A percentile compares a stretch with the other conserved stretches of the same genome.
Conservation (phyloP, 2,329 filamentous ascomycete genomes). For the Aspergillus jensenii region DNA sequence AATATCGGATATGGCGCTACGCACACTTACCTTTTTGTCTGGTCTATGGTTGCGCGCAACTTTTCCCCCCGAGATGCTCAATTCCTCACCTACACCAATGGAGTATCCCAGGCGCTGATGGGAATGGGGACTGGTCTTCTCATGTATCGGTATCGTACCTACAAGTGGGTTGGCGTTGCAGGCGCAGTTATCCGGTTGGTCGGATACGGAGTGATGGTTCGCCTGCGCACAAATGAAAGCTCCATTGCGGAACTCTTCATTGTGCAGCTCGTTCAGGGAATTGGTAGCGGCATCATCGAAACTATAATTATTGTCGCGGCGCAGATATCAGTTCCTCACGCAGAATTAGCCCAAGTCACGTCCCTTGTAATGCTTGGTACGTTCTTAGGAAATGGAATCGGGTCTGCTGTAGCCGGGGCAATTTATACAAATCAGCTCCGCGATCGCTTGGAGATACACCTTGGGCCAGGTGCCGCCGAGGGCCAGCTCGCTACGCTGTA, state of each 20-base stretch:
- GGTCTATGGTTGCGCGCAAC: slow-evolving; percentile 46
- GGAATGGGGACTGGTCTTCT: slow-evolving; percentile 43
- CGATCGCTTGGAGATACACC: slow-evolving; percentile 33
- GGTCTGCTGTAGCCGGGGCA: slow-evolving; percentile 47
- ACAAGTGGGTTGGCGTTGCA: slow-evolving; percentile 49
- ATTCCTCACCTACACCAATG: slow-evolving; percentile 41
- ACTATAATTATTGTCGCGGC: slow-evolving; percentile 45
- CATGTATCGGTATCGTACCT: slow-evolving; percentile 45
- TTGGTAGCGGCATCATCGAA: slow-evolving; percentile 49
- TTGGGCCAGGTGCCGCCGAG: slow-evolving; percentile 34
- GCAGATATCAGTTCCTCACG: slow-evolving; percentile 48
- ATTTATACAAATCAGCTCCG: slow-evolving; percentile 53
- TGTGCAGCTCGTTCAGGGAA: slow-evolving; percentile 50
- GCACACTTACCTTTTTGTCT: slow-evolving; percentile 51
- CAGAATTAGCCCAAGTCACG: slow-evolving; percentile 50
- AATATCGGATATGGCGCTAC: slow-evolving; percentile 46
- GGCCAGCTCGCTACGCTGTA: slow-evolving; percentile 40
- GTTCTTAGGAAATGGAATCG: slow-evolving; percentile 39
- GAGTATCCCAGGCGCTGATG: slow-evolving; percentile 45
- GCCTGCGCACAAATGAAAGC: slow-evolving; percentile 46
- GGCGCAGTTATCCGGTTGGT: slow-evolving; percentile 46
- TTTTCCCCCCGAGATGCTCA: slow-evolving; percentile 44
- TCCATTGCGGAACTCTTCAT: slow-evolving; percentile 48
- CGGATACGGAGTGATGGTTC: slow-evolving; percentile 54
- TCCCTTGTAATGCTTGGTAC: slow-evolving; percentile 46